Base-by-base conservation (phyloP, 2,329 filamentous ascomycete genomes). In the Phyllosticta capitalensis region DNA sequence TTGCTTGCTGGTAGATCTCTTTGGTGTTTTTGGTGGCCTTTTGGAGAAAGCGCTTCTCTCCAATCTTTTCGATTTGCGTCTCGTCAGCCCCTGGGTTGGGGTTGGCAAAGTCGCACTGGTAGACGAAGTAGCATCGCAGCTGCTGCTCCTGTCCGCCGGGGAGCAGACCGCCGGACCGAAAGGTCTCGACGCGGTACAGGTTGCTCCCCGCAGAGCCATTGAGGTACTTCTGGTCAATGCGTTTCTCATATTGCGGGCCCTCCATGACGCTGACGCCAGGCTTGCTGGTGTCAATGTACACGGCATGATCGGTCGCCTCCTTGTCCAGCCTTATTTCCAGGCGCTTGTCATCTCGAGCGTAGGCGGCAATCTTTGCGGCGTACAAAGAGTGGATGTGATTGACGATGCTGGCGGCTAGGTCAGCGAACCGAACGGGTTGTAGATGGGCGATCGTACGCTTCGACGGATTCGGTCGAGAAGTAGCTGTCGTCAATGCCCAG, bases 401-500 rank as follows among this genome's bases (percentile, higher is more conserved):
- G 66, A 91, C 88, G 70, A 99, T 95, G 61, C 72, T 75, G 59
- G 49, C 38, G 22, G 14, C 5, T 21, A 30, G 38, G 58, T 67
- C 60, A 69, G 68, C 38, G 38, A 45, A n/a, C 52, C 14, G 14
- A 12, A 12, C 26, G 56, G 14, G 14, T 55, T 24, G 28, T 26
- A 19, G 9, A 50, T n/a, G n/a, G n/a, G n/a, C n/a, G n/a, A n/a
- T 65, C 72, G 66, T 67, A 74, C 71, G 90, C 90, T 59, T 89
- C 85, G 19, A 88, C 88, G 4, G 82, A 84, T 78, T 96, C 92
- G 65, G 92, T 91, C 71, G 92, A 86, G 78, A 97, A 97, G 80
- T 96, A 97, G 76, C 95, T 92, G 80, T 96, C 94, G 70, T 99
- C 94, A 68, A 99, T 99, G 67, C 94, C 94, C 22, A 99, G 84